Conservation (phyloP, 257 asterid genomes). For the Penstemon davidsonii region DNA sequence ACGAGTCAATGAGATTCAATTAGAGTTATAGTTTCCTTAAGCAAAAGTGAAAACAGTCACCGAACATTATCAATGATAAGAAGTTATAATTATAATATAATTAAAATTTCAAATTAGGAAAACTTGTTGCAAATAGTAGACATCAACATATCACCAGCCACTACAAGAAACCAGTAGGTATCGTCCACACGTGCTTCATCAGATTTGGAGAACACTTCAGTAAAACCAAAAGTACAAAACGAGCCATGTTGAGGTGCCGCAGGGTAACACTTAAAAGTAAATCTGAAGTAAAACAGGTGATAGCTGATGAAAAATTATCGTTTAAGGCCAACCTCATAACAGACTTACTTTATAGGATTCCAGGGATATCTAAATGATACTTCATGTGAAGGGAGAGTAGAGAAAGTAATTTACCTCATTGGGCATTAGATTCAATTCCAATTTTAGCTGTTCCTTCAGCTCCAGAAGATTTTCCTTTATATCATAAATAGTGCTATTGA, state of each 20-base stretch:
- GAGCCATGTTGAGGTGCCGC: slow-evolving; percentile 12
- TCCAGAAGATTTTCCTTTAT: slow-evolving; percentile 58
- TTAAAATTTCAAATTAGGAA: slow-evolving; percentile 10
- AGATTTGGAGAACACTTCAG: slow-evolving; percentile 1
- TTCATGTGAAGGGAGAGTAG: slow-evolving; percentile 18
- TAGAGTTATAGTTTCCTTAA: neutral
- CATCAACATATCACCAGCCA: neutral
- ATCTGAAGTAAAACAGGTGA: neutral
- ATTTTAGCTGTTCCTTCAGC: slow-evolving; percentile 65
- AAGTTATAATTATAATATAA: neutral
- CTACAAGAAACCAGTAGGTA: neutral
- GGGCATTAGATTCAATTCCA: slow-evolving; percentile 56
- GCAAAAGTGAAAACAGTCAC: neutral
- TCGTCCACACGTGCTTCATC: slow-evolving; percentile 6
- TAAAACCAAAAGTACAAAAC: slow-evolving; percentile 2
- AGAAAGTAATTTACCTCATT: slow-evolving; percentile 53
- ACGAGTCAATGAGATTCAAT: slow-evolving; percentile 11
- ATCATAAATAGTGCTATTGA: slow-evolving; percentile 67
- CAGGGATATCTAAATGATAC: neutral
- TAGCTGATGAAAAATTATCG: slow-evolving; percentile 11
- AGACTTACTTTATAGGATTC: neutral
- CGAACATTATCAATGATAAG: slow-evolving; percentile 14
- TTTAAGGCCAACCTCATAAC: slow-evolving; percentile 6
- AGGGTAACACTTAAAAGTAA: slow-evolving; percentile 5
- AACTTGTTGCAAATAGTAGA: neutral